Evolutionary conservation across 805 yeast genomes (phyloP).

Genomic region (Hanseniaspora hatyaiensis): DNA sequence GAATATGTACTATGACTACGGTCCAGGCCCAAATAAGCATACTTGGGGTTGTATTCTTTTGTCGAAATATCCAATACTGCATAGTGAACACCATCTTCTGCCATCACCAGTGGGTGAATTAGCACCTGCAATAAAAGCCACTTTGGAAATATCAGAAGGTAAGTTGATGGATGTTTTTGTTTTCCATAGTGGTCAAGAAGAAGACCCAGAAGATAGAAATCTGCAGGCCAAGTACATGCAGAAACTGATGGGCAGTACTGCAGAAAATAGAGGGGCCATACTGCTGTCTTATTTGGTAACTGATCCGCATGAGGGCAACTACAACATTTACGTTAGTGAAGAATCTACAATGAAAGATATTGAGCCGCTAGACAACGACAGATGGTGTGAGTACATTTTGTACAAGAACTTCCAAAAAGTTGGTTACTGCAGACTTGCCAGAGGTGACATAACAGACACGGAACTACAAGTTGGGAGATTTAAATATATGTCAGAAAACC

Average conservation of each 20-base stretch:
- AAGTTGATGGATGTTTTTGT: slow-evolving; percentile 75
- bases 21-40: slow-evolving; percentile 96
- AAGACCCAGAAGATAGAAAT: slow-evolving; percentile 86
- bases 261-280: slow-evolving; percentile 57
- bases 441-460: slow-evolving; percentile 92
- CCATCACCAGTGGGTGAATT: slow-evolving; percentile 97
- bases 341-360: slow-evolving; percentile 82
- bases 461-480: slow-evolving; percentile 94
- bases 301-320: slow-evolving; percentile 76
- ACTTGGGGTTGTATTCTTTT: slow-evolving; percentile 95
- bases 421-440: slow-evolving; percentile 86
- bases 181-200: slow-evolving; percentile 97
- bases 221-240: slow-evolving; percentile 68
- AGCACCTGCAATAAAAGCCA: slow-evolving; percentile 97
- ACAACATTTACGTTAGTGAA: slow-evolving; percentile 79
- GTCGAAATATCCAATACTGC: slow-evolving; percentile 85
- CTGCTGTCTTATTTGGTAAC: slow-evolving; percentile 85
- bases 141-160: slow-evolving; percentile 80
- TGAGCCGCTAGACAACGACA: slow-evolving; percentile 85
- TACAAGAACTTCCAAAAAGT: slow-evolving; percentile 76
- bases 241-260: slow-evolving; percentile 66
- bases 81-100: slow-evolving; percentile 78
- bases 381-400: slow-evolving; percentile 96
- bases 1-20: slow-evolving; percentile 90
- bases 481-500: slow-evolving; percentile 37